These are phyloP conservation scores for Amaranthus tricolor DNA, from an alignment of 179 eudicot genomes.

Conservation along the genomic window DNA sequence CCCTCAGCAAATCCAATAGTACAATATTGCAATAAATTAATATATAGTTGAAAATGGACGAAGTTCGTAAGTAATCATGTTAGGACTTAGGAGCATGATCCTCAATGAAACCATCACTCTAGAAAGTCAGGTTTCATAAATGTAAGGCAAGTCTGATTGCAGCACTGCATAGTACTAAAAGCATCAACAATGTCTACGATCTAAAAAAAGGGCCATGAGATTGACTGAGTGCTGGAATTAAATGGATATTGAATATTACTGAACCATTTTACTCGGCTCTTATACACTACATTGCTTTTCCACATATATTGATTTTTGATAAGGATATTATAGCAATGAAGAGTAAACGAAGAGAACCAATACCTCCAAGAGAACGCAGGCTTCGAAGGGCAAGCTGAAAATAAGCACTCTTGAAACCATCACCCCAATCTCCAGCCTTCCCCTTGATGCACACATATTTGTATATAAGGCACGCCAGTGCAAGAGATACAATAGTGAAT, in stretches of 20 bases:
- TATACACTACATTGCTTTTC: not conserved
- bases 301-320: not conserved
- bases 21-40: not conserved
- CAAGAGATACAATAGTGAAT: slow-evolving; percentile 87
- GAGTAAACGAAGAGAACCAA: slow-evolving; percentile 13
- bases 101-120: not conserved
- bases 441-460: slow-evolving; percentile 94
- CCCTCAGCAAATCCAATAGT: not conserved
- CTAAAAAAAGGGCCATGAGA: not conserved
- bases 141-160: not conserved
- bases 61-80: not conserved
- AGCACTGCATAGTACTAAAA: not conserved
- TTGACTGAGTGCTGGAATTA: not conserved
- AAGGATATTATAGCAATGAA: not conserved
- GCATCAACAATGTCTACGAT: not conserved
- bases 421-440: slow-evolving; percentile 99
- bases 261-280: not conserved
- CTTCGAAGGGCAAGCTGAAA: slow-evolving; percentile 98
- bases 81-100: not conserved
- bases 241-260: not conserved
- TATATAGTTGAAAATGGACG: not conserved
- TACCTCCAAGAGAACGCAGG: slow-evolving; percentile 97
- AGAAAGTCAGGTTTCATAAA: slow-evolving; percentile 2
- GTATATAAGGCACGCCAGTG: slow-evolving; percentile 92
- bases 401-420: slow-evolving; percentile 99